Evolutionary conservation across 768 basidiomycete species (phyloP), one percentile per base, ranked within the genome.

Genomic region (Sporobolomyces pararoseus): DNA sequence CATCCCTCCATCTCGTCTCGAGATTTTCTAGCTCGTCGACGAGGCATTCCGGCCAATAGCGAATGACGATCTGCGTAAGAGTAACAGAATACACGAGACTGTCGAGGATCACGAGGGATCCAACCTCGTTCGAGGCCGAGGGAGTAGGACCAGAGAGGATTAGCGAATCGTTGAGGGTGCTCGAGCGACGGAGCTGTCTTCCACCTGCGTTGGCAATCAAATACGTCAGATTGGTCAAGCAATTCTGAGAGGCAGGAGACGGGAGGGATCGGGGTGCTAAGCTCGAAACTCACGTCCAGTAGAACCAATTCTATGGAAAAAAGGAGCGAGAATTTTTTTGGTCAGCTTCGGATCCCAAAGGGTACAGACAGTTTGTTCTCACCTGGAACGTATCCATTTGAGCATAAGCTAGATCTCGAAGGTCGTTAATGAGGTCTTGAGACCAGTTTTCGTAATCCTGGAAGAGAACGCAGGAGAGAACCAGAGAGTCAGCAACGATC

Each of bases 331-430:
- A n/a, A n/a, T n/a, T n/a, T n/a, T n/a, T n/a, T n/a, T n/a, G n/a
- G n/a, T n/a, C n/a, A n/a, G n/a, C n/a, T n/a, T n/a, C n/a, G n/a
- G n/a, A n/a, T n/a, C n/a, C 39, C 10, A 42, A 42, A 42, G 39
- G 17, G 39, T 9, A 42, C 9, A 9, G 10, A 42, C 39, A 13
- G 27, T 27, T n/a, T n/a, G n/a, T n/a, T n/a, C 81, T 55, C 71
- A 89, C 89, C 85, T 90, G 89, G 53, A 96, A 84, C 12, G 93
- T 88, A 78, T 95, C 92, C 94, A 97, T 97, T 74, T 88, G 89
- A 14, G 89, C 85, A 78, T 89, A 76, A 1, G 91, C 88, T 73
- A 94, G 88, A 70, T 87, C 82, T 79, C 82, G 80, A 73, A 91
- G 84, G 42, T 81, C 83, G 13, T 79, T 76, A 81, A 93, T 96